These are phyloP conservation scores for Venturia pyrina DNA, from an alignment of 2,329 filamentous ascomycete species.

Conservation along the genomic window DNA sequence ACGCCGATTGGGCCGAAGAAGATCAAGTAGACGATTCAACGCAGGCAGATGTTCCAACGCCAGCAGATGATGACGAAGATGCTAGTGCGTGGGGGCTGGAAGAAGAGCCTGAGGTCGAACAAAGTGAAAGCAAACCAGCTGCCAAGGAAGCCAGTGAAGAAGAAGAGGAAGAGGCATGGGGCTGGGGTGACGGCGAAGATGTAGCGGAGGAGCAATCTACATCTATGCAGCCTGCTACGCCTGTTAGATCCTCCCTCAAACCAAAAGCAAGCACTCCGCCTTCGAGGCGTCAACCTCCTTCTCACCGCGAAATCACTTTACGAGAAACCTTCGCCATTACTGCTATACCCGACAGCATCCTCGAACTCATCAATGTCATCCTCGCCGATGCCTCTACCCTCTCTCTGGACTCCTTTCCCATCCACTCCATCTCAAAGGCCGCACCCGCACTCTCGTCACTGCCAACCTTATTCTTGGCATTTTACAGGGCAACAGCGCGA, in stretches of 20 bases:
- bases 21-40: slow-evolving; percentile 30
- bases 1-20: slow-evolving; percentile 68
- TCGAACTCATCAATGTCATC: slow-evolving; percentile 51
- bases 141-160: slow-evolving; percentile 25
- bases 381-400: slow-evolving; percentile 42
- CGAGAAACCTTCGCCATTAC: slow-evolving; percentile 84
- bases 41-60: slow-evolving; percentile 14
- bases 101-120: slow-evolving; percentile 20
- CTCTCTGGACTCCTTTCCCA: slow-evolving; percentile 35
- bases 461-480: slow-evolving; percentile 62
- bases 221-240: slow-evolving; percentile 21
- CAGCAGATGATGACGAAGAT: slow-evolving; percentile 35
- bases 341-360: slow-evolving; percentile 70
- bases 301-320: slow-evolving; percentile 58
- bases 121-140: slow-evolving; percentile 24
- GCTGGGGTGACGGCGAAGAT: slow-evolving; percentile 63
- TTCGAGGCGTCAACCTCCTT: background rate
- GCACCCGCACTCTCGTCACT: slow-evolving; percentile 61
- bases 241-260: slow-evolving; percentile 19
- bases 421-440: slow-evolving; percentile 53
- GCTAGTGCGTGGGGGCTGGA: slow-evolving; percentile 39
- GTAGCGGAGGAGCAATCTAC: slow-evolving; percentile 16
- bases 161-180: slow-evolving; percentile 60
- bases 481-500: slow-evolving; percentile 68
- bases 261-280: slow-evolving; percentile 19